Evolutionary conservation across 768 basidiomycete genomes (phyloP), one percentile per base, ranked within the genome.

Genomic region (Exsudoporus frostii): DNA sequence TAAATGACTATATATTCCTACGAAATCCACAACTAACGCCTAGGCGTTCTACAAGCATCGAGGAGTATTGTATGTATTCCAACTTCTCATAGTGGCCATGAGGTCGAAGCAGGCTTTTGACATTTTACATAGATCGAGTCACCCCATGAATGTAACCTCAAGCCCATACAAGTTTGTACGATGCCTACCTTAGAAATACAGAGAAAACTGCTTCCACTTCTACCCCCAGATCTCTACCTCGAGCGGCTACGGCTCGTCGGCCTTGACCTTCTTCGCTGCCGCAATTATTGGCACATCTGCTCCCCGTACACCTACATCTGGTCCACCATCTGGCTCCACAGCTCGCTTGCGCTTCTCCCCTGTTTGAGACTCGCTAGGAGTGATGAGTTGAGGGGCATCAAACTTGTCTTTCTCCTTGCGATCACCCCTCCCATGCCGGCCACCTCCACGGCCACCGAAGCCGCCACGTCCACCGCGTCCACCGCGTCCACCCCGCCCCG

Each of bases 301-400:
- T 1, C 88, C 88, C 22, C 88, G 79, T 11, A 83, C 67, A 10
- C 88, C 88, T 25, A 78, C 75, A 59, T 85, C 81, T 3, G 84
- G 81, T 0, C 85, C 89, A 58, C 88, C 89, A 61, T 90, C 89
- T 2, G 88, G 88, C 63, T 90, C 89, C 0, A 88, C 75, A 1
- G 78, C 83, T 36, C 87, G 80, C 67, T 90, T 92, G 54, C 89
- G 75, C 74, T 92, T 92, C 58, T 86, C 86, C 27, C 87, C 88
- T 2, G 73, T 67, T 53, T 74, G 73, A 38, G 81, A 82, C 8
- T 73, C 78, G 5, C 65, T 73, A 11, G 60, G 62, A 3, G 62
- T 55, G 19, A 65, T 46, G 5, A 45, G 58, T 11, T 71, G 60
- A 11, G 55, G 54, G 5, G 56, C 64, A 10, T 53, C 57, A 2